Conservation (phyloP, 73 alveolate genomes). For the Stentor roeselii region DNA sequence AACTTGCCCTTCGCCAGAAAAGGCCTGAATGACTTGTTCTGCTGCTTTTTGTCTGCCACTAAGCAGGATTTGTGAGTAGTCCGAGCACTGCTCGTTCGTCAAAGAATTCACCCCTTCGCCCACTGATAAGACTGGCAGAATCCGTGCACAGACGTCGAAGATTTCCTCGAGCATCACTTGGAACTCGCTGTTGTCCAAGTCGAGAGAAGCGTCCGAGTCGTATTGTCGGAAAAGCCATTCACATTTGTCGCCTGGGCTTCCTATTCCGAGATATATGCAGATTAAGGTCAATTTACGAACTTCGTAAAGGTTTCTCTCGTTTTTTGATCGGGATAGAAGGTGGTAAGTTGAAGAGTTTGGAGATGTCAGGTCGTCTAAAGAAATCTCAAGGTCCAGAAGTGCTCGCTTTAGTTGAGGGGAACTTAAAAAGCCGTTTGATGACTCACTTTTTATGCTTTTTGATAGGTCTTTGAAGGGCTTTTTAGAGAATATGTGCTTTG, state of each 20-base stretch:
- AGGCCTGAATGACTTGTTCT: not conserved
- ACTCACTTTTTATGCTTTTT: not conserved
- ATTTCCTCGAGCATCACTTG: not conserved
- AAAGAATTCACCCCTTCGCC: conserved; percentile 8
- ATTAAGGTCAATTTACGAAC: not conserved
- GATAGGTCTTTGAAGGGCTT: not conserved
- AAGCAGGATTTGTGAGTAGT: not conserved
- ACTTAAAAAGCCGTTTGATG: not conserved
- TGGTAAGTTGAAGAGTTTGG: not conserved
- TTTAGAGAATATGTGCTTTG: not conserved
- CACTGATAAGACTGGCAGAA: not conserved
- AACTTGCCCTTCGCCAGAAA: not conserved
- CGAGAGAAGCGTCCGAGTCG: not conserved
- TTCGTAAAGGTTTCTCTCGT: conserved; percentile 3
- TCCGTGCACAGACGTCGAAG: not conserved
- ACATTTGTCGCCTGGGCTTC: not conserved
- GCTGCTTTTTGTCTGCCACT: not conserved
- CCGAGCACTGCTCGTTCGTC: not conserved
- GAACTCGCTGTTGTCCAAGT: not conserved
- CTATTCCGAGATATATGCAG: not conserved
- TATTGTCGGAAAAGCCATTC: conserved; percentile 22
- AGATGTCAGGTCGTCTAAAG: not conserved
- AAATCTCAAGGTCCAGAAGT: not conserved
- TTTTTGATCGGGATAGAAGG: not conserved
- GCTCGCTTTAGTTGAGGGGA: conserved; percentile 4